Base-by-base conservation (phyloP, 495 filamentous ascomycete genomes). In the Penicillium simplicissimum region DNA sequence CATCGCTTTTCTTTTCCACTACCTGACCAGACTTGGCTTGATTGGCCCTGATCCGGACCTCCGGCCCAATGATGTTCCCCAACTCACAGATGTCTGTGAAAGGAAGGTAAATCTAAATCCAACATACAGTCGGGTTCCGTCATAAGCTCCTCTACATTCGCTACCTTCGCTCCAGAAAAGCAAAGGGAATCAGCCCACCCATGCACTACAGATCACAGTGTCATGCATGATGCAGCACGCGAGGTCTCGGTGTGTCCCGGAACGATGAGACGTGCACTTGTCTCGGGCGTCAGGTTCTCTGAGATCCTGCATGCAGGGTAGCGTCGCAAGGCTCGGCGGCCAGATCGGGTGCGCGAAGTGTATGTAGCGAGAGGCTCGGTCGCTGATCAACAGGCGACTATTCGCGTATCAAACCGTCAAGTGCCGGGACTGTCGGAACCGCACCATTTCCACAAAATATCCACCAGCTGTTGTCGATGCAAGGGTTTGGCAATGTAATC, bases 401-500 rank as follows among this genome's bases (percentile, higher is more conserved):
- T 28, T 17, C n/a, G 14, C 34, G 5, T n/a, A 15, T 8, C 10
- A 1, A 34, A 31, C 4, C 48, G 9, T 52, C 51, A 53, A 53
- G 9, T 53, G 15, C 51, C 51, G 51, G 7, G 14, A 36, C 31
- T 19, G 40, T 54, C 71, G 11, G 69, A 60, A 47, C 71, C 74
- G 35, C 73, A 76, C 76, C 76, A 79, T 59, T 74, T 76, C 69
- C 71, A 72, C 14, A 79, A 45, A 8, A 73, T 11, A 15, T 67
- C 66, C 15, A 77, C 61, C 49, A 79, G 35, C 56, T 78, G 74
- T 40, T 78, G 71, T 8, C 74, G 80, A 59, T 86, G 78, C 5
- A 88, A 74, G 0, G 86, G 86, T 61, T 89, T 89, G 13, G 82
- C 73, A 33, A 89, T 74, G 63, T 86, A 88, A 56, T 84, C 84